Base-by-base conservation (phyloP, 495 filamentous ascomycete species). In the Elasticomyces elasticus region DNA sequence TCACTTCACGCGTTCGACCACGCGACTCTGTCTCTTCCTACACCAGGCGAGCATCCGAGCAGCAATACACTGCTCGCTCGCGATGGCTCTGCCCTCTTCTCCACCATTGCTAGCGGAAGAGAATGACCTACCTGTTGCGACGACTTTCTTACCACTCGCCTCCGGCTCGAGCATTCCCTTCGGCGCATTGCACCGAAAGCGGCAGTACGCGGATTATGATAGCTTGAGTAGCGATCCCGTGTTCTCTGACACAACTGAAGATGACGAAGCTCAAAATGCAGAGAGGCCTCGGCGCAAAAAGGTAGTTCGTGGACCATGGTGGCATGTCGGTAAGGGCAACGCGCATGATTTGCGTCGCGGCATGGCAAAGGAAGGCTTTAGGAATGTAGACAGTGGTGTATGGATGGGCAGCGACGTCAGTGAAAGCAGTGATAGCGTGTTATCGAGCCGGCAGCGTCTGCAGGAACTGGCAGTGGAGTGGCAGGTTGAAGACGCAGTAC, bases 331-430 rank as follows among this genome's bases (percentile, higher is more conserved):
- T 5, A 22, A 30, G n/a, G 7, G 23, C 13, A 15, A 31, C 2
- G 25, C 6, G 1, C 41, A 27, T 9, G 33, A 28, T 24, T 24
- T 49, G 12, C 22, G 49, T 24, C 51, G 79, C 69, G 50, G 59
- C 66, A 58, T 63, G 20, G 78, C 78, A 54, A 66, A 70, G 64
- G 67, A 81, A 40, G 70, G 72, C 5, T 76, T 87, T 27, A 71
- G 85, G 25, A 74, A 84, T 59, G 69, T 80, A n/a, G 87, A 94
- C 65, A 89, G 84, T 68, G 87, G 85, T 50, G 81, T 91, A n/a
- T 90, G 79, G 76, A 79, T 90, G 78, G 81, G 78, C 15, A 86
- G 83, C 61, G 84, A 86, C 52, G 66, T 44, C 10, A 78, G 43
- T 56, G 67, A 69, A 0, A 52, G 69, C 22, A 51, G 33, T 20